Evolutionary conservation across 2,329 filamentous ascomycete species (phyloP).

Genomic region (Pestalotiopsis sp.): DNA sequence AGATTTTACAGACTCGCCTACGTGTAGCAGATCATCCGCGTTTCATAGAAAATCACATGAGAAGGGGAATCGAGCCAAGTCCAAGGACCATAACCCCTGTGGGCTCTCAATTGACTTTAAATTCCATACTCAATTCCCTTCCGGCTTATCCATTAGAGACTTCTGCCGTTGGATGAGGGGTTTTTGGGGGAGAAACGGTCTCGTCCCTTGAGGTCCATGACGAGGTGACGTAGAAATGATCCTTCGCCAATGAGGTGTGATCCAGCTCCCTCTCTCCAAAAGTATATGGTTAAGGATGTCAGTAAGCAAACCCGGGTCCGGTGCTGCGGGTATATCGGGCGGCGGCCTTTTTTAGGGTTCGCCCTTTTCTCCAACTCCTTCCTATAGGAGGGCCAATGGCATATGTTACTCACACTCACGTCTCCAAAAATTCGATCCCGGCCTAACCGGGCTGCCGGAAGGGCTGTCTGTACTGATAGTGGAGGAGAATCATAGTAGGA

Average conservation of each 20-base stretch:
- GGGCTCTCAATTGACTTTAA: conserved; percentile 4
- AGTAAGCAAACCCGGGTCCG: conserved; percentile 4
- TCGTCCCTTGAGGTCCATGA: not conserved
- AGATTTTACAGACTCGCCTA: not conserved
- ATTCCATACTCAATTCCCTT: not conserved
- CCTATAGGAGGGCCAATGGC: not conserved
- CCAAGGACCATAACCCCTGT: not conserved
- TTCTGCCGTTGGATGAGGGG: not conserved
- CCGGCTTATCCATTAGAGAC: not conserved
- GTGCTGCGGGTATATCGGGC: conserved; percentile 1
- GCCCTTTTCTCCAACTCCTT: not conserved
- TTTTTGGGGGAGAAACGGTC: not conserved
- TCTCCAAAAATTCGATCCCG: not conserved
- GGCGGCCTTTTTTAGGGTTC: conserved; percentile 3
- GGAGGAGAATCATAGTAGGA: not conserved
- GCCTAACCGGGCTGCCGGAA: not conserved
- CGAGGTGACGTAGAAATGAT: conserved; percentile 6
- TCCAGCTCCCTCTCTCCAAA: not conserved
- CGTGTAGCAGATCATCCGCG: not conserved
- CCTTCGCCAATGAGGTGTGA: not conserved
- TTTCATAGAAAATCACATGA: not conserved
- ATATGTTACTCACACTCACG: not conserved
- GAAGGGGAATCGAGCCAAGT: not conserved
- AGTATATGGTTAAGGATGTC: not conserved
- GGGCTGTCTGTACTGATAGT: not conserved